Base-by-base conservation (phyloP, 805 yeast species). In the Kodamaea kaohsiungensis region DNA sequence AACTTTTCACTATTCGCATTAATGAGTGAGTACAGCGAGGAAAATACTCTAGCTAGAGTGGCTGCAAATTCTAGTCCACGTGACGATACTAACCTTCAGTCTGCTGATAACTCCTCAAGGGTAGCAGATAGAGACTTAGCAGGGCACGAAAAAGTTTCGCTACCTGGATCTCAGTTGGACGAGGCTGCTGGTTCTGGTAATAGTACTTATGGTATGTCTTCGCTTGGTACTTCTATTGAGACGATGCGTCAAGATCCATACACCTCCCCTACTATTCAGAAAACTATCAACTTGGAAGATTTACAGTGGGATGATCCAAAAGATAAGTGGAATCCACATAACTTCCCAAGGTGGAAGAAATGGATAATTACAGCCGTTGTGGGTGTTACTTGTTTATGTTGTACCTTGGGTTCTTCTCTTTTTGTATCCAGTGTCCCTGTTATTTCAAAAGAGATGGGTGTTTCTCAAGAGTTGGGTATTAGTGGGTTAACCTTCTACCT, bases 361-460 rank as follows among this genome's bases (percentile, higher is more conserved):
- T 87, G 92, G 91, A 64, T 66, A 42, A 71, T 82, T 53, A 87
- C 92, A 1, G 79, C 84, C 82, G 76, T 83, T 4, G 82, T 85
- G 12, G 91, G 91, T 2, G 55, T 74, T 17, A 72, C 84, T 47
- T 87, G 92, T 75, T 75, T 87, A 33, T 87, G 84, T 35, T 87
- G 87, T 35, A 83, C 91, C 0, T 79, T 88, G 65, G 93, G 95
- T 19, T 86, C 92, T 0, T 88, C 93, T 0, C 73, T 88, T 52
- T 88, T 77, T 61, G 88, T 87, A 22, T 78, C 82, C 52, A 87
- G 91, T 55, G 79, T 86, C 1, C 80, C 83, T 2, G 85, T 82
- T 56, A 66, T 88, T 62, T 67, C 71, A 61, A 53, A 52, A 0
- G 65, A 73, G 54, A 80, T 87, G 66, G 72, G 75, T 15, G 77